A percentile compares a stretch with the other conserved stretches of the same genome.
phyloP scores from a whole-genome alignment of 1,284 basidiomycete genomes.

The Naganishia cerealis region DNA sequence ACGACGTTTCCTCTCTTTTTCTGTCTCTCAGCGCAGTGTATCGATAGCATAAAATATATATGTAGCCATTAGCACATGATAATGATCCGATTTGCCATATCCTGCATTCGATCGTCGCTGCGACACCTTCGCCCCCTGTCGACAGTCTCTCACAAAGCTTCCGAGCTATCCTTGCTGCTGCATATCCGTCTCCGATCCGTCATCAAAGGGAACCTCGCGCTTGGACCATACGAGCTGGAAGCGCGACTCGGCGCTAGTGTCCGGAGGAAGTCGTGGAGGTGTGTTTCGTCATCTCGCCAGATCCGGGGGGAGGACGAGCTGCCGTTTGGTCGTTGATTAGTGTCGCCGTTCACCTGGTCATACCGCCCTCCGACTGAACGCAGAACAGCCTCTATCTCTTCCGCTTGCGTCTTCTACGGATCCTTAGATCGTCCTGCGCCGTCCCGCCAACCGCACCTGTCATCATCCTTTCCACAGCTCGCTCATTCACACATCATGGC shows the following conservation, averaged over 20 bases:
- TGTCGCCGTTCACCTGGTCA: neutral
- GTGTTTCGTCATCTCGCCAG: slow-evolving; percentile 19
- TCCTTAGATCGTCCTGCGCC: slow-evolving; percentile 3
- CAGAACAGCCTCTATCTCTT: neutral
- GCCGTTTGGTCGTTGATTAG: no score
- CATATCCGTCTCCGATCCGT: no score
- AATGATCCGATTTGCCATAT: neutral
- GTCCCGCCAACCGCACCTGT: neutral
- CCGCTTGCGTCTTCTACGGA: neutral
- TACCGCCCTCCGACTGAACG: neutral
- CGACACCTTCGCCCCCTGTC: no score
- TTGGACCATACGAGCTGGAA: neutral
- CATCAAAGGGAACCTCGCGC: neutral
- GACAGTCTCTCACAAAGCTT: no score
- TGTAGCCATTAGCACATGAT: neutral
- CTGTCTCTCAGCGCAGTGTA: neutral
- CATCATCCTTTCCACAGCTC: neutral
- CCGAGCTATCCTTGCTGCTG: no score
- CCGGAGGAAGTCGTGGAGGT: slow-evolving; percentile 22
- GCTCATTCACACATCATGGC: slow-evolving; percentile 38
- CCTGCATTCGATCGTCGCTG: no score
- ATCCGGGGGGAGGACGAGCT: no score
- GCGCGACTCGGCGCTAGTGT: neutral
- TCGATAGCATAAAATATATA: neutral
- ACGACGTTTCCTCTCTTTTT: neutral